Evolutionary conservation across 2,329 filamentous ascomycete genomes (phyloP), one percentile per base, ranked within the genome.

Genomic region (Setomelanomma holmii): DNA sequence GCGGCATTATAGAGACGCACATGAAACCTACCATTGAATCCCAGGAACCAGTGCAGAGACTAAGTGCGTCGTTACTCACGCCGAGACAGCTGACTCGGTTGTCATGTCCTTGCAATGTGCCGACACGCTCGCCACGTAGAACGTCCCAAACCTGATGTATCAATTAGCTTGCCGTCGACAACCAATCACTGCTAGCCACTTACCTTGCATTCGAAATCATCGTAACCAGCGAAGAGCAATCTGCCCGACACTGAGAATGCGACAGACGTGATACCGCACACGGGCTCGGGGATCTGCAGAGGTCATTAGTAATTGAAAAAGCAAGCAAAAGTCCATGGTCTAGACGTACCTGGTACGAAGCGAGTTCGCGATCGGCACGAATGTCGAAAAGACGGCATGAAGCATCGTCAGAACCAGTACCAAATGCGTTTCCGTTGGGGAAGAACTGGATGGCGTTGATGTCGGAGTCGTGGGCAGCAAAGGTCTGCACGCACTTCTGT

Each of bases 371-470:
- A 74, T 99, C 95, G 57, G 95, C 95, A 64, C 95, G 91, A 72
- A 99, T 97, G 76, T 99, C 95, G 73, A 99, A 99, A 34, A 99
- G 84, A 64, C 95, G 88, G 83, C 95, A 99, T 34, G 93, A 96
- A 48, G 95, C 95, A 75, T 99, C 95, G 68, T 99, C 95, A 39
- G 95, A 98, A 52, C 95, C 95, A 48, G 95, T 98, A 63, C 96
- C 95, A 72, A 99, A 98, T 21, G 95, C 96, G 76, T 98, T 96
- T 56, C 95, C 95, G 72, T 98, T 96, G 47, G 95, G 95, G 87
- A 98, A 98, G 82, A 98, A 99, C 75, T 98, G 95, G 61, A 99
- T 97, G 67, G 95, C 95, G 77, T 99, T 99, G 82, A 99, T 99
- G 73, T 99, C 95, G 39, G 93, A 97, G 78, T 98, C 95, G 78